phyloP scores from a whole-genome alignment of 306 rosid genomes.

The Acacia crassicarpa region DNA sequence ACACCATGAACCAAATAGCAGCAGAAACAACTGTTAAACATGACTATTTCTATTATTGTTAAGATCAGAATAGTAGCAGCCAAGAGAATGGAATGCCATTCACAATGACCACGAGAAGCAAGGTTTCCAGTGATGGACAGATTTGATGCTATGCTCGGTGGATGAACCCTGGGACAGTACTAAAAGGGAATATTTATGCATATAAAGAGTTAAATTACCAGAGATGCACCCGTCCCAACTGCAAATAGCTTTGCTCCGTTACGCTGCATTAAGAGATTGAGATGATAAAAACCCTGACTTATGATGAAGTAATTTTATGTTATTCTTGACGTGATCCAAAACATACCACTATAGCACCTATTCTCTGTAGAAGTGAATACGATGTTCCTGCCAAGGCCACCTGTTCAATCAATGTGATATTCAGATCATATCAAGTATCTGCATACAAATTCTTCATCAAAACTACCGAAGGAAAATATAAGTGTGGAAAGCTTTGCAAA shows the following conservation, averaged over 20 bases:
- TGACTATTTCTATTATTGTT: background rate
- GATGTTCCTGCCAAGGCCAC: slow-evolving; percentile 62
- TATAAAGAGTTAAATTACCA: slow-evolving; percentile 37
- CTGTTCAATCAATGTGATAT: slow-evolving; percentile 33
- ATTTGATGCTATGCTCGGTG: background rate
- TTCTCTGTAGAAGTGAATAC: slow-evolving; percentile 51
- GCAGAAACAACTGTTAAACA: background rate
- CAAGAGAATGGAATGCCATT: background rate
- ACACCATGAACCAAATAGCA: background rate
- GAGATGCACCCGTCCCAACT: slow-evolving; percentile 79
- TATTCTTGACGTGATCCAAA: slow-evolving; percentile 35
- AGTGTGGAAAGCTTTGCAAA: slow-evolving; percentile 9
- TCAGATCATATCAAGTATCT: background rate
- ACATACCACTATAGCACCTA: slow-evolving; percentile 75
- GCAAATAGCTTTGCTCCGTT: slow-evolving; percentile 92
- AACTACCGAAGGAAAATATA: background rate
- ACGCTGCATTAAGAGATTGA: slow-evolving; percentile 61
- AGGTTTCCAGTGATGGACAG: background rate
- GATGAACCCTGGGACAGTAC: slow-evolving; percentile 4
- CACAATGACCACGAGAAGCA: slow-evolving; percentile 17
- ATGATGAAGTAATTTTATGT: slow-evolving; percentile 1
- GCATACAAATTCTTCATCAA: background rate
- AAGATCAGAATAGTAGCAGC: slow-evolving; percentile 8
- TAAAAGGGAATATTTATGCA: slow-evolving; percentile 2
- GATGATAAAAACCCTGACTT: slow-evolving; percentile 32